A percentile compares a stretch with the other conserved stretches of the same genome.
These are phyloP conservation scores for Reticulascus tulasneorum DNA, from an alignment of 2,329 filamentous ascomycete genomes.

Conservation along the genomic window DNA sequence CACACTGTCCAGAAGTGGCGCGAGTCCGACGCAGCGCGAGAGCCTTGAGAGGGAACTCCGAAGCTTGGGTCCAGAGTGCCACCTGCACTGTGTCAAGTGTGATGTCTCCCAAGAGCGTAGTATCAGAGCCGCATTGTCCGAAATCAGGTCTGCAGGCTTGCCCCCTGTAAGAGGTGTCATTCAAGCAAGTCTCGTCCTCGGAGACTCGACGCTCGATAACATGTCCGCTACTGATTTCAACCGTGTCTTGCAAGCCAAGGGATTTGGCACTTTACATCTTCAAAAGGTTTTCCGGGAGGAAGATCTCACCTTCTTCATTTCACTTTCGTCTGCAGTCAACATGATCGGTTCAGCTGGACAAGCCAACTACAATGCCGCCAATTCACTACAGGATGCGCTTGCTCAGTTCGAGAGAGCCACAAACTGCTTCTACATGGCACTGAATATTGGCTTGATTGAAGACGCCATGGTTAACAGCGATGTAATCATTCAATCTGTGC, in stretches of 20 bases:
- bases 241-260: constrained; percentile 26
- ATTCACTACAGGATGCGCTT: constrained; percentile 30
- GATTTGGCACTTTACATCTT: constrained; percentile 25
- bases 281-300: constrained; percentile 22
- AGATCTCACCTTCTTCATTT: constrained; percentile 31
- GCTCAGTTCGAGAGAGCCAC: constrained; percentile 29
- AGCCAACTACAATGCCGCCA: constrained; percentile 40
- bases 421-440: constrained; percentile 25
- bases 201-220: constrained; percentile 5
- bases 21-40: constrained; percentile 7
- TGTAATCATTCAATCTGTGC: too few relatives aligned
- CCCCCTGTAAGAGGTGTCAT: too few relatives aligned
- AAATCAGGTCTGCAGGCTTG: too few relatives aligned
- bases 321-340: constrained; percentile 22
- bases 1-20: constrained; percentile 23
- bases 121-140: constrained; percentile 6
- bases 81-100: constrained; percentile 27
- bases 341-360: constrained; percentile 26
- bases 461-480: constrained; percentile 13
- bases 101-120: constrained; percentile 24
- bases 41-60: constrained; percentile 3
- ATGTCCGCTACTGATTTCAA: constrained; percentile 1
- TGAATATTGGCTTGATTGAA: constrained; percentile 18
- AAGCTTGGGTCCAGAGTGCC: constrained; percentile 10
- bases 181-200: too few relatives aligned